Evolutionary conservation across 2,329 filamentous ascomycete species (phyloP), one percentile per base, ranked within the genome.

Genomic region (Blumeriella jaapii): DNA sequence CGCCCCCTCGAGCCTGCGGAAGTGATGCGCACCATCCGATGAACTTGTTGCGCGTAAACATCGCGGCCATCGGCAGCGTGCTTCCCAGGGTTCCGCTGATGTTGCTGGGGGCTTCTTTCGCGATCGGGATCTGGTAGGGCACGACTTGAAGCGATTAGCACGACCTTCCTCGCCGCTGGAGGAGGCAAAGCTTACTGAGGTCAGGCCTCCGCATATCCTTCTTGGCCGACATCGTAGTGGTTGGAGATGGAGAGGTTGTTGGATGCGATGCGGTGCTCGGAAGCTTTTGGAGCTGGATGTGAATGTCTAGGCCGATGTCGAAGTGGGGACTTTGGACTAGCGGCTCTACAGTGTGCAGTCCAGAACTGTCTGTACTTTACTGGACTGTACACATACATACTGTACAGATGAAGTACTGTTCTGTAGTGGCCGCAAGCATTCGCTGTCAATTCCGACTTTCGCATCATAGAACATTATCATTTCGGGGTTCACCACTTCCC

Each of bases 1-100:
- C 3, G 18, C n/a, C 16, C 14, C 18, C 10, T 26, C 16, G 17
- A 34, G 22, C 27, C 25, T 10, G 41, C 64, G 18, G 12, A 19
- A 4, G 17, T 12, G 26, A 10, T 29, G 20, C 32, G 41, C 59
- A 74, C 71, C 74, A 79, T 55, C 74, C 74, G 39, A 79, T 62
- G 53, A 73, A 91, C 70, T 83, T 82, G 64, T 93, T 94, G 49
- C 86, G 73, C 51, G 82, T 91, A 58, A 94, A 91, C 70, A 94
- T 93, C 45, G 87, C 87, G 39, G 84, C 86, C 89, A 95, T 95
- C 40, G 89, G 89, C 55, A 96, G 67, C 22, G 87, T 93, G 55
- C 79, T 89, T 17, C 70, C 65, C 36, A 78, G 54, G 17, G 68
- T 84, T 60, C 81, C 79, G 34, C 74, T 67, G 59, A 93, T 71